Base-by-base conservation (phyloP, 129 eudicot genomes). In the Lonicera japonica region DNA sequence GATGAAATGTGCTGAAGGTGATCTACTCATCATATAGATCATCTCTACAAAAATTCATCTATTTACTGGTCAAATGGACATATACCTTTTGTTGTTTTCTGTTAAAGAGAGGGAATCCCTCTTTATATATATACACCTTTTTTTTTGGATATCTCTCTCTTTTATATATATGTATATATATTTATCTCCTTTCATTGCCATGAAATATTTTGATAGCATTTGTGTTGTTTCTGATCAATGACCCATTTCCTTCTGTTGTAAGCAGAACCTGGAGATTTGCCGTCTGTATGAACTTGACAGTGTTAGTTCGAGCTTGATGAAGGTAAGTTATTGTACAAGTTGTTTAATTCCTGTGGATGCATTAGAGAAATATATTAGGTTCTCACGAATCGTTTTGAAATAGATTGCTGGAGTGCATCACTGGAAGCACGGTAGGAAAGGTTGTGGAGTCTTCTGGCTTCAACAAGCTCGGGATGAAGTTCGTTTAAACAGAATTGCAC, bases 351-450 rank as follows among this genome's bases (percentile, higher is more conserved):
- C 12, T 34, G 46, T 13, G 25, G 60, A 12, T 56, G 40, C 60
- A 56, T 48, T n/a, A 17, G 11, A 24, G 1, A 47, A 0, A 50
- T 43, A 43, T 4, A 43, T 43, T 8, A 2, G 50, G 5, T 43
- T 43, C 15, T 64, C 19, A 5, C 45, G 40, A 61, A 41, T 23
- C 57, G 52, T 18, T 0, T 41, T 15, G 19, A 54, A 16, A 61
- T 71, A 92, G 99, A 82, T 92, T 70, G 95, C 92, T 21, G 99
- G 99, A 68, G 80, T 92, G 43, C 95, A 92, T 82, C 80, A 79
- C 64, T 92, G 98, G 98, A 92, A 92, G 79, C 96, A 92, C 78
- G 99, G 99, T 45, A 82, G 75, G 75, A 92, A 92, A 80, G 99
- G 99, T 21, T 79, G 89, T 22, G 99, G 91, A 59, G 78, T 92